phyloP scores from a whole-genome alignment of 1,284 basidiomycete species.

The Schizophyllum amplum region DNA sequence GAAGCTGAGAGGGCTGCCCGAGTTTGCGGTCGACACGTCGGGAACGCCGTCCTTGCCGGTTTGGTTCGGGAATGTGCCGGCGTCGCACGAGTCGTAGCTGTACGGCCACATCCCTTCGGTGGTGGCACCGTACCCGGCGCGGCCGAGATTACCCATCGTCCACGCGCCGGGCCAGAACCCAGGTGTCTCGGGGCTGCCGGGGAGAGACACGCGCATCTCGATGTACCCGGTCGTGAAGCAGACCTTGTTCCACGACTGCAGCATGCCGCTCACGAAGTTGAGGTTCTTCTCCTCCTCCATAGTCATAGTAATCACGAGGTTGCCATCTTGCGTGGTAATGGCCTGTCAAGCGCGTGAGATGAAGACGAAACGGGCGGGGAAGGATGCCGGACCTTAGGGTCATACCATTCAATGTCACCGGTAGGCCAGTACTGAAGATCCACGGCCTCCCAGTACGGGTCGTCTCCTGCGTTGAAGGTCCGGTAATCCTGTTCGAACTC shows the following conservation, averaged over 20 bases:
- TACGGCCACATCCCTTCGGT: slow-evolving; percentile 72
- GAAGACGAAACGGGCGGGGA: not conserved
- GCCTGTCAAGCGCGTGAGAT: slow-evolving; percentile 28
- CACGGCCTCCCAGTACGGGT: slow-evolving; percentile 60
- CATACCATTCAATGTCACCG: slow-evolving; percentile 81
- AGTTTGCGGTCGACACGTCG: slow-evolving; percentile 38
- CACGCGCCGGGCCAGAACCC: slow-evolving; percentile 77
- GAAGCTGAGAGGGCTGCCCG: slow-evolving; percentile 45
- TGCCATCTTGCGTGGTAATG: slow-evolving; percentile 62
- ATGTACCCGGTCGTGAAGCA: slow-evolving; percentile 93
- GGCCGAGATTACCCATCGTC: slow-evolving; percentile 83
- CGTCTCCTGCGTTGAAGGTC: slow-evolving; percentile 70
- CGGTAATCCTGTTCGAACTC: slow-evolving; percentile 39
- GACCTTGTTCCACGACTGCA: slow-evolving; percentile 83
- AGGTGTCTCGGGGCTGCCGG: slow-evolving; percentile 61
- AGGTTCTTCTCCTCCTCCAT: slow-evolving; percentile 59
- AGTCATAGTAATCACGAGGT: slow-evolving; percentile 68
- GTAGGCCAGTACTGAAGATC: slow-evolving; percentile 57
- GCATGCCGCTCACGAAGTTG: slow-evolving; percentile 77
- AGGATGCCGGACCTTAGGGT: slow-evolving; percentile 45
- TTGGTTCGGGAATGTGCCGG: slow-evolving; percentile 82
- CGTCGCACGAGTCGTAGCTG: slow-evolving; percentile 74
- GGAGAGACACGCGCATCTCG: slow-evolving; percentile 74
- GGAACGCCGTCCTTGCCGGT: slow-evolving; percentile 48
- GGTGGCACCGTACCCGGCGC: slow-evolving; percentile 62